Evolutionary conservation across 2,329 filamentous ascomycete genomes (phyloP).

Genomic region (Arthrinium puccinioides): DNA sequence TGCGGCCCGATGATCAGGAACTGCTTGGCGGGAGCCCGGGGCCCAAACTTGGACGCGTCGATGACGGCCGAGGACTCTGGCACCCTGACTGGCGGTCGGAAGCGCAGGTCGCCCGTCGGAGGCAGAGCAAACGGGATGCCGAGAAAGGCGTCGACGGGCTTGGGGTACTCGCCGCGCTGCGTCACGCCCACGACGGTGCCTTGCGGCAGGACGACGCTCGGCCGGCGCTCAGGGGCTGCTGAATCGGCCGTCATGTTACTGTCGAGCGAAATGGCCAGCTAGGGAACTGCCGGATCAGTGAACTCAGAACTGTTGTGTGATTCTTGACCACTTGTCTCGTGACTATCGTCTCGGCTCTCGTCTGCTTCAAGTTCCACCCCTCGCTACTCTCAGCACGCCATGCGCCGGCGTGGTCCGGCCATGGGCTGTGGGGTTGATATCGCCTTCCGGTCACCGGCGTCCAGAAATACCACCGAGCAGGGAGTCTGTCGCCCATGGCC

Average conservation of each 20-base stretch:
- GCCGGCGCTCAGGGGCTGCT: conserved; percentile 2
- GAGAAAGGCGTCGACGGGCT: conserved; percentile 32
- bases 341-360: too few species aligned
- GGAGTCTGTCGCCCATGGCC: too few species aligned
- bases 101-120: conserved; percentile 37
- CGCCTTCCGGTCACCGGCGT: too few species aligned
- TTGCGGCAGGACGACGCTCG: conserved; percentile 9
- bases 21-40: conserved; percentile 12
- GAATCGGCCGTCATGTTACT: not conserved
- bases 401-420: too few species aligned
- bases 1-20: conserved; percentile 11
- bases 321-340: too few species aligned
- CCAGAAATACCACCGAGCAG: too few species aligned
- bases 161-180: conserved; percentile 9
- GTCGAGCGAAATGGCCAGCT: too few species aligned
- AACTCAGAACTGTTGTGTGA: too few species aligned
- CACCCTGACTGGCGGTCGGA: conserved; percentile 27
- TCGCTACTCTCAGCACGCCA: too few species aligned
- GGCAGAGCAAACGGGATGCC: conserved; percentile 42
- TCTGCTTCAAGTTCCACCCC: too few species aligned
- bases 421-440: too few species aligned
- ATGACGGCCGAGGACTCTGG: conserved; percentile 15
- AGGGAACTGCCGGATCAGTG: too few species aligned
- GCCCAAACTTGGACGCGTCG: conserved; percentile 16
- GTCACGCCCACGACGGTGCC: conserved; percentile 17